These are phyloP conservation scores for Akanthomyces dipterigenus DNA, from an alignment of 2,329 filamentous ascomycete species.

Conservation along the genomic window DNA sequence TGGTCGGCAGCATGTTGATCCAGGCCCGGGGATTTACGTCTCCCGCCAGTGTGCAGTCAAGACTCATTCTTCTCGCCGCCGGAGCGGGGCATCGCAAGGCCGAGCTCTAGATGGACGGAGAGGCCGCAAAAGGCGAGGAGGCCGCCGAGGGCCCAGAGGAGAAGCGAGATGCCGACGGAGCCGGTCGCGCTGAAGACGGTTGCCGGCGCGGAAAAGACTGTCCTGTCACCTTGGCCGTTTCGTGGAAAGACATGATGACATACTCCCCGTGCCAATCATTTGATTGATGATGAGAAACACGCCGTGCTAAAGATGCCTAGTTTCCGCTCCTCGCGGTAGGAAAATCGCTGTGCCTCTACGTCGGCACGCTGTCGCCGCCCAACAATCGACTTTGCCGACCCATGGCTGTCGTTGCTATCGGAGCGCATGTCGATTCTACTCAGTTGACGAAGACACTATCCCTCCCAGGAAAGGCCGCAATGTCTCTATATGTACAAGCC, in stretches of 20 bases:
- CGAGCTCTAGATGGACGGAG: constrained; percentile 57
- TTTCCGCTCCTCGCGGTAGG: constrained; percentile 36
- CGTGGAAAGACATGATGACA: constrained; percentile 17
- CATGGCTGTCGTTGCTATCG: not conserved
- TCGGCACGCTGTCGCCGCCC: not conserved
- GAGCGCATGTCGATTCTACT: not conserved
- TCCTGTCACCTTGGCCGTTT: not conserved
- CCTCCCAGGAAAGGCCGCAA: not conserved
- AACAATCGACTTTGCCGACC: not conserved
- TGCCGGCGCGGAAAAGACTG: constrained; percentile 49
- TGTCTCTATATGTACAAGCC: not conserved
- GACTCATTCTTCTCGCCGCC: constrained; percentile 62
- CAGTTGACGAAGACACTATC: not conserved
- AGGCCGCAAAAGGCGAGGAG: constrained; percentile 53
- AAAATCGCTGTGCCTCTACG: constrained; percentile 34
- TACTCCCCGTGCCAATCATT: constrained; percentile 53
- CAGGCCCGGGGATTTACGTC: constrained; percentile 49
- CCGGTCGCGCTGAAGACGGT: constrained; percentile 45
- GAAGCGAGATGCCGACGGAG: constrained; percentile 34
- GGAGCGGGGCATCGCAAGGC: constrained; percentile 53
- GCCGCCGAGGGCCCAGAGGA: constrained; percentile 32
- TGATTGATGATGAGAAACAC: constrained; percentile 51
- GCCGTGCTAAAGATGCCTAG: constrained; percentile 46
- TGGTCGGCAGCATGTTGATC: constrained; percentile 46
- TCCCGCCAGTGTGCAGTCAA: constrained; percentile 45